Base-by-base conservation (phyloP, 1,139 yeast species). In the Groenewaldozyma sp. region DNA sequence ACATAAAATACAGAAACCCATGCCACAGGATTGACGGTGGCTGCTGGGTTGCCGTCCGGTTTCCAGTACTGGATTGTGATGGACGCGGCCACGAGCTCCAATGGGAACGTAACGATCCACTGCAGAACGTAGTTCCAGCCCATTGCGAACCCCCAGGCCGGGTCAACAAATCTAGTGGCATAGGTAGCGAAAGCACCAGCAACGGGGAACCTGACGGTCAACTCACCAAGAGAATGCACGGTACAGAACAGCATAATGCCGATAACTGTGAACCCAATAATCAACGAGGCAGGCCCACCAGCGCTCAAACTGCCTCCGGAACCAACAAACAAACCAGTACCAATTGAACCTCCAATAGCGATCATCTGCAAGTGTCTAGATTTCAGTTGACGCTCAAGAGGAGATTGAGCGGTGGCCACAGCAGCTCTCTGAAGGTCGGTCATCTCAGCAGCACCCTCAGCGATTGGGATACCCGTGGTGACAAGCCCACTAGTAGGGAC, bases 141-240 rank as follows among this genome's bases (percentile, higher is more conserved):
- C 57, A 82, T 76, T 22, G 94, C 82, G 58, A 83, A 83, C 7
- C 93, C 93, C 76, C 87, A 76, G 6, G 86, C 78, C 2, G 76
- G 71, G 52, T 82, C 93, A 31, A 84, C 65, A 49, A 82, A 78
- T 42, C 80, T 68, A 3, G 83, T 66, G 27, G 84, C 74, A 58
- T 78, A 82, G 42, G 81, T 74, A 34, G 81, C 71, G 61, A 82
- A 83, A 1, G 88, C 84, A 51, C 94, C 95, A 41, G 82, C 68
- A 34, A 83, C 77, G 31, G 93, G 88, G 60, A 78, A 82, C 11
- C 78, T 70, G 31, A 82, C 83, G 35, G 93, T 86, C 56, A 84
- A 59, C 60, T 86, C 95, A 48, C 94, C 93, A 41, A 86, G 74
- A n/a, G 91, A 78, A 56, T 82, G 88, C 53, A 83, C 79, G 35